phyloP scores from a whole-genome alignment of 345 rosid genomes.

The Pistacia integerrima region DNA sequence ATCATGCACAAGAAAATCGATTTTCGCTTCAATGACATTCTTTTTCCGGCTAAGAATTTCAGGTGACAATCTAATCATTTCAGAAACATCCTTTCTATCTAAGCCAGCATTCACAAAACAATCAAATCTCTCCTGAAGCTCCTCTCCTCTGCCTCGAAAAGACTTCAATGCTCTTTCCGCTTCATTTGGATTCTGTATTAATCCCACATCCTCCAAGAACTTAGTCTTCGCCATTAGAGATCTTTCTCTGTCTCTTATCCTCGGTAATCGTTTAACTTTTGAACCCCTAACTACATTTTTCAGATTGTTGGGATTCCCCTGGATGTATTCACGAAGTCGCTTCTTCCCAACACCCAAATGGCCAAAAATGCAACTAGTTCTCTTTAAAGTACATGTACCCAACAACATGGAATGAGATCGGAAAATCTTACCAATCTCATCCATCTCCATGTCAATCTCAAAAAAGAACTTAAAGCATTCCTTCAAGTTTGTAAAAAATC shows the following conservation, averaged over 20 bases:
- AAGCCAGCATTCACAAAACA: constrained; percentile 64
- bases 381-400: constrained; percentile 60
- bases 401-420: constrained; percentile 46
- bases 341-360: constrained; percentile 55
- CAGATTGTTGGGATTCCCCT: constrained; percentile 58
- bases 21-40: constrained; percentile 52
- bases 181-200: constrained; percentile 39
- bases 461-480: constrained; percentile 46
- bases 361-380: constrained; percentile 41
- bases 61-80: constrained; percentile 66
- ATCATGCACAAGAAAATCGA: constrained; percentile 46
- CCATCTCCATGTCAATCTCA: constrained; percentile 57
- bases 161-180: constrained; percentile 49
- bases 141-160: constrained; percentile 65
- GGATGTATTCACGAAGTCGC: constrained; percentile 48
- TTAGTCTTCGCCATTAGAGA: constrained; percentile 48
- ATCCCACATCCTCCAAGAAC: constrained; percentile 62
- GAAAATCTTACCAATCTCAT: constrained; percentile 52
- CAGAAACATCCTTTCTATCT: constrained; percentile 49
- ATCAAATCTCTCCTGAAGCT: constrained; percentile 80
- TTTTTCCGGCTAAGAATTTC: constrained; percentile 60
- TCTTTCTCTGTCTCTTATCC: constrained; percentile 31
- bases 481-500: constrained; percentile 57
- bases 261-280: constrained; percentile 33
- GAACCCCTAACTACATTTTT: constrained; percentile 49